A percentile compares a stretch with the other conserved stretches of the same genome.
Conservation (phyloP, 768 basidiomycete genomes). For the Obba rivulosa region DNA sequence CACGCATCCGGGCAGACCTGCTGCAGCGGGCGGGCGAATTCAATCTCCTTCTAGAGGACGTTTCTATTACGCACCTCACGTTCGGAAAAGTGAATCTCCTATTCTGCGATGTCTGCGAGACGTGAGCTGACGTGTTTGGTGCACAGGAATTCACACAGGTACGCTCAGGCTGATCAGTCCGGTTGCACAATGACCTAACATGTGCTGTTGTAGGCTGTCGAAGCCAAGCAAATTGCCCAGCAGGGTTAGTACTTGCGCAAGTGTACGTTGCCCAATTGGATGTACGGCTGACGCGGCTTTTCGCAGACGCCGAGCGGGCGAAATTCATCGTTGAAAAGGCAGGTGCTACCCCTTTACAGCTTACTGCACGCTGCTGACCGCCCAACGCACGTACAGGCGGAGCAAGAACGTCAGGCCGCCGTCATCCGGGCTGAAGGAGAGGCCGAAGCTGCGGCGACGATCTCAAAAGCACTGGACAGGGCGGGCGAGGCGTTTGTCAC, state of each 20-base stretch:
- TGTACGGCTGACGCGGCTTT: neutral
- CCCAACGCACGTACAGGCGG: slow-evolving; percentile 53
- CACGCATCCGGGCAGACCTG: slow-evolving; percentile 87
- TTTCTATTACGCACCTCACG: slow-evolving; percentile 89
- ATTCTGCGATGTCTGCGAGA: neutral
- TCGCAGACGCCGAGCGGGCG: slow-evolving; percentile 90
- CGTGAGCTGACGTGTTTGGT: slow-evolving; percentile 1
- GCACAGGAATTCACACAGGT: slow-evolving; percentile 80
- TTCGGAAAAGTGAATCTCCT: slow-evolving; percentile 66
- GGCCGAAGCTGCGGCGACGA: slow-evolving; percentile 93
- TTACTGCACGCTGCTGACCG: neutral
- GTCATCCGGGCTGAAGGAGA: slow-evolving; percentile 98
- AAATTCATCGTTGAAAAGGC: slow-evolving; percentile 99
- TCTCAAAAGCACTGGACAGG: slow-evolving; percentile 84
- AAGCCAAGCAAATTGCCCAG: slow-evolving; percentile 99
- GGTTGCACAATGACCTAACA: slow-evolving; percentile 1
- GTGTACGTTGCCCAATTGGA: neutral
- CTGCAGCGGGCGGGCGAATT: slow-evolving; percentile 94
- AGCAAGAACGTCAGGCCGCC: slow-evolving; percentile 98
- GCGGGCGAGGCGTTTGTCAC: slow-evolving; percentile 96
- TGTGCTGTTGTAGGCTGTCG: slow-evolving; percentile 63
- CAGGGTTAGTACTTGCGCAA: slow-evolving; percentile 57
- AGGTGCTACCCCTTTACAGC: slow-evolving; percentile 11
- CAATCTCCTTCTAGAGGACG: slow-evolving; percentile 92
- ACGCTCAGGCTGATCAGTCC: slow-evolving; percentile 6